Percentiles rank a stretch among this genome's conserved stretches.
Evolutionary conservation across 2,329 filamentous ascomycete genomes (phyloP).

Genomic region (Cercospora sesami): DNA sequence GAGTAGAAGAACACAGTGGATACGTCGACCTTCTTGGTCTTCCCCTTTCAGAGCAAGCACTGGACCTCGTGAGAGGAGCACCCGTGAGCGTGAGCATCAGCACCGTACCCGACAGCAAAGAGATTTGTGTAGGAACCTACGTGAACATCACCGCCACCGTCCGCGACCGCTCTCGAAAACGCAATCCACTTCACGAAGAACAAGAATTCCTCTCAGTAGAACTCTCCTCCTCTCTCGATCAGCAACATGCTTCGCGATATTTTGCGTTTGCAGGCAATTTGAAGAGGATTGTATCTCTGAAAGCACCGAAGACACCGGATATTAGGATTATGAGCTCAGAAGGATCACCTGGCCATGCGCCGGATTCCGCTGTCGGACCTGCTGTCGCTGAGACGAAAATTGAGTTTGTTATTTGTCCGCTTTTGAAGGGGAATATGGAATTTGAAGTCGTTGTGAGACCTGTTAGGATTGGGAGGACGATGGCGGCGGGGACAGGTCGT

Average conservation of each 20-base stretch:
- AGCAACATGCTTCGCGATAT: conserved; percentile 17
- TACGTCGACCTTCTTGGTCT: conserved; percentile 26
- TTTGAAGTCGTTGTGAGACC: conserved; percentile 22
- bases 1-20: conserved; percentile 28
- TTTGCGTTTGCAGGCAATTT: conserved; percentile 27
- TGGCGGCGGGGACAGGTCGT: background rate
- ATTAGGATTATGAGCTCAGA: conserved; percentile 7
- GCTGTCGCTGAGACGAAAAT: conserved; percentile 17
- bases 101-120: background rate
- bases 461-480: conserved; percentile 14
- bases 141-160: conserved; percentile 20
- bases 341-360: background rate
- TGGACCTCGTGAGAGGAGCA: conserved; percentile 20
- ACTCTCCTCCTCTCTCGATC: conserved; percentile 12
- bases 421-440: conserved; percentile 26
- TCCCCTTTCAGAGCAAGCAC: conserved; percentile 21
- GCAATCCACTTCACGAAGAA: background rate
- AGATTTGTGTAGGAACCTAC: conserved; percentile 21
- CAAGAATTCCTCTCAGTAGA: background rate
- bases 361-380: background rate
- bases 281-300: conserved; percentile 20
- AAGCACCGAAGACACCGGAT: background rate
- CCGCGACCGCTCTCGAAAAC: conserved; percentile 13
- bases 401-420: conserved; percentile 30
- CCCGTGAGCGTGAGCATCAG: conserved; percentile 17